Evolutionary conservation across 768 basidiomycete genomes (phyloP), one percentile per base, ranked within the genome.

Genomic region (Macrolepiota albuminosa): DNA sequence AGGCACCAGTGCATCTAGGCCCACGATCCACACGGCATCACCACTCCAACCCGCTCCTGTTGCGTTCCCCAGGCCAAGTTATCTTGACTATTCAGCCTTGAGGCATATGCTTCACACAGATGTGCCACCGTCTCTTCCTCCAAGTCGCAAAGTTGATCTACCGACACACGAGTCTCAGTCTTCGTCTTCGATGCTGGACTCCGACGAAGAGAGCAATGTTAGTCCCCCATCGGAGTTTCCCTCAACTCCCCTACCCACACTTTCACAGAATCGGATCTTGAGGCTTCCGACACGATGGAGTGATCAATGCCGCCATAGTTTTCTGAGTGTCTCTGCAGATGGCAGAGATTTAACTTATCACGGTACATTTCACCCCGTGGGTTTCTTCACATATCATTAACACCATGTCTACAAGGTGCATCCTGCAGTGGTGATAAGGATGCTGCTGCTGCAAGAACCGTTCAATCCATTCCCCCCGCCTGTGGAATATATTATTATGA

Each of bases 401-500:
- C 54, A 21, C 24, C 49, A n/a, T 60, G 11, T 42, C 61, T 33
- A 50, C 53, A 45, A 82, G 85, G 86, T 57, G 72, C 79, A 13
- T 78, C 81, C 9, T 78, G 77, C 59, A 80, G 73, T 54, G 84
- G 84, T 13, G 92, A 95, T 58, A 85, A 85, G 60, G 94, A 96
- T 57, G 93, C 93, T 0, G 91, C 92, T 11, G 81, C 94, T 45
- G 89, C 91, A 4, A 83, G 93, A 54, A 86, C 95, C 0, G 83
- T 82, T 47, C 76, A 84, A 63, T 83, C 88, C 1, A 88, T 96
- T 51, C 95, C 95, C 2, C 79, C 87, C 0, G 86, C 88, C 11
- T 91, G 91, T 66, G 97, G 95, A 26, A 86, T 98, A 57, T 96
- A 93, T 69, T 99, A 98, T 72, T 99, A 88, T 69, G 96, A 99